Percentiles rank a stretch among this genome's conserved stretches.
phyloP scores from a whole-genome alignment of 2,329 filamentous ascomycete genomes.

The Ceratocystis albifundus region DNA sequence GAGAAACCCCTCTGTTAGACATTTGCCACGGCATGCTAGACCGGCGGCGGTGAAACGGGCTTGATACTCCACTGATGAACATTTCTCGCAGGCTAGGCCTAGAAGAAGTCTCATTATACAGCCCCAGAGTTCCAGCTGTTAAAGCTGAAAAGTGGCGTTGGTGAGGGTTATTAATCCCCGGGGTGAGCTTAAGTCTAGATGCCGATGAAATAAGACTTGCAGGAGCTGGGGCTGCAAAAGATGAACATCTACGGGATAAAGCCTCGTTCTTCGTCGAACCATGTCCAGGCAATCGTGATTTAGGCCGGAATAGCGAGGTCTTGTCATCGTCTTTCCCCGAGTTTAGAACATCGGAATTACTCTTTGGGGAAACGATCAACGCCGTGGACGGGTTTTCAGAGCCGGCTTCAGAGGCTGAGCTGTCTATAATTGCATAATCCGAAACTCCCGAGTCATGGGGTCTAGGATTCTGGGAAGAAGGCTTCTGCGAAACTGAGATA shows the following conservation, averaged over 20 bases:
- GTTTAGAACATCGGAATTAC: not conserved
- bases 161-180: conserved; percentile 15
- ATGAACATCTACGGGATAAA: not conserved
- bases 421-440: conserved; percentile 19
- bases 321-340: not conserved
- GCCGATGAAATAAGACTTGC: not conserved
- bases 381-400: conserved; percentile 21
- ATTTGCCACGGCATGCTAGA: conserved; percentile 19
- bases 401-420: conserved; percentile 17
- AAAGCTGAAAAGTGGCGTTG: conserved; percentile 25
- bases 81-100: conserved; percentile 11
- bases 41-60: conserved; percentile 11
- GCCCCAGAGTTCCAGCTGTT: conserved; percentile 25
- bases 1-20: not conserved
- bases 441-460: not conserved
- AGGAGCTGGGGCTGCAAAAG: not conserved
- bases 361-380: conserved; percentile 18
- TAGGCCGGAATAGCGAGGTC: not conserved
- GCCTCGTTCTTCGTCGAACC: not conserved
- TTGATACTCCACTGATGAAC: conserved; percentile 16
- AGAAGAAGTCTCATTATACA: conserved; percentile 23
- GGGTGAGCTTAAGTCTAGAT: not conserved
- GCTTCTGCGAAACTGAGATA: conserved; percentile 16
- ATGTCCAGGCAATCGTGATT: conserved; percentile 6
- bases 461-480: not conserved